Evolutionary conservation across 1,139 yeast species (phyloP), one percentile per base, ranked within the genome.

Genomic region (Saccharomyces hybrid): DNA sequence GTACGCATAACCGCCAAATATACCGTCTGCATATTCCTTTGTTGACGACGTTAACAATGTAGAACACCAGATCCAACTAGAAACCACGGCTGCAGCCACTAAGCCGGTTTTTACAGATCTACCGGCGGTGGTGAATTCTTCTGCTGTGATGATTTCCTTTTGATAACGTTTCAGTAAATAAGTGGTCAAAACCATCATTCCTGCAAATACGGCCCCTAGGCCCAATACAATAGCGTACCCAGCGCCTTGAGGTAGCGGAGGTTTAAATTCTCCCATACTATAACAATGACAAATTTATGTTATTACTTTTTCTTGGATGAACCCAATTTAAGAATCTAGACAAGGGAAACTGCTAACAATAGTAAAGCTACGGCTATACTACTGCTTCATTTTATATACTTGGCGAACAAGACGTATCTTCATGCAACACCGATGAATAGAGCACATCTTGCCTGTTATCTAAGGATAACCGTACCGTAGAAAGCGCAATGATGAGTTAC

Each of bases 11-110:
- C 88, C 84, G 42, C 93, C 95, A 34, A 84, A 77, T 48, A 89
- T 79, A 63, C 96, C 96, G 61, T 86, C 82, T 55, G 78, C 78
- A 70, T 86, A 87, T 23, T 87, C 88, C 69, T 85, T 88, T n/a
- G 91, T 73, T 1, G 91, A 81, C 1, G 90, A 83, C 34, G 87
- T 86, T 34, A 88, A 77, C 50, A 88, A 73, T 1, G 96, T 88
- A 1, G 96, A 93, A 48, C 93, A 90, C 96, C 96, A 89, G 4
- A 96, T 89, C 97, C 97, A 90, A 9, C 93, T 84, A 25, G 90
- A 83, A 7, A 88, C 96, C 44, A 89, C 96, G 6, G 96, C 95
- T 6, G 95, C 83, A 9, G 93, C 83, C 58, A 88, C 86, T 60
- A 89, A 74, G 49, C 91, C 93, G 0, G 90, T 83, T 60, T 85